phyloP scores from a whole-genome alignment of 345 rosid species.

The Sisymbrium altissimum region DNA sequence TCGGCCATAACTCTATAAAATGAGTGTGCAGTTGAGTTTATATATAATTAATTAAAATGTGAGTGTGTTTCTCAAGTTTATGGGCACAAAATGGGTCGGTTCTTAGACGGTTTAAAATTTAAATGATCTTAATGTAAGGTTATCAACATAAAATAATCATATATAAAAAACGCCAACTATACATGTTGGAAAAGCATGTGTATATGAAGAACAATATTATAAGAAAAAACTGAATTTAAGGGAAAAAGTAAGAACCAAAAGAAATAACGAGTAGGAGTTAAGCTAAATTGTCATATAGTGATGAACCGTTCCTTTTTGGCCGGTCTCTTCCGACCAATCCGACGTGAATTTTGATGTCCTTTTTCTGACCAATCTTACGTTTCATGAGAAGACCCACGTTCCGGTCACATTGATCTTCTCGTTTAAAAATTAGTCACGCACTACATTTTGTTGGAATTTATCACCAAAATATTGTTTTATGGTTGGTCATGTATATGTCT shows the following conservation, averaged over 20 bases:
- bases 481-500: not conserved
- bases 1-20: not conserved
- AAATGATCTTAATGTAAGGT: not conserved
- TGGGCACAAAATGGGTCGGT: slow-evolving; percentile 17
- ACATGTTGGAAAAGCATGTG: slow-evolving; percentile 13
- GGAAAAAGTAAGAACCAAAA: not conserved
- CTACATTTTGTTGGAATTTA: slow-evolving; percentile 16
- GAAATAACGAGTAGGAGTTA: not conserved
- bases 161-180: not conserved
- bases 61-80: not conserved
- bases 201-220: not conserved
- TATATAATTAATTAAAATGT: not conserved
- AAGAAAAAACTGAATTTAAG: not conserved
- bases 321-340: slow-evolving; percentile 31
- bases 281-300: slow-evolving; percentile 20
- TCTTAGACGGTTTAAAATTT: not conserved
- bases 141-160: not conserved
- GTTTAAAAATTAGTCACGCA: slow-evolving; percentile 7
- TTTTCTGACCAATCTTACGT: slow-evolving; percentile 16
- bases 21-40: not conserved
- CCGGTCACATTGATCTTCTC: slow-evolving; percentile 26
- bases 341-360: slow-evolving; percentile 13
- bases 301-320: slow-evolving; percentile 24
- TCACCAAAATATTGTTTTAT: slow-evolving; percentile 6
- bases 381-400: slow-evolving; percentile 30